phyloP scores from a whole-genome alignment of 2,329 filamentous ascomycete genomes.

The Fusarium anguioides region DNA sequence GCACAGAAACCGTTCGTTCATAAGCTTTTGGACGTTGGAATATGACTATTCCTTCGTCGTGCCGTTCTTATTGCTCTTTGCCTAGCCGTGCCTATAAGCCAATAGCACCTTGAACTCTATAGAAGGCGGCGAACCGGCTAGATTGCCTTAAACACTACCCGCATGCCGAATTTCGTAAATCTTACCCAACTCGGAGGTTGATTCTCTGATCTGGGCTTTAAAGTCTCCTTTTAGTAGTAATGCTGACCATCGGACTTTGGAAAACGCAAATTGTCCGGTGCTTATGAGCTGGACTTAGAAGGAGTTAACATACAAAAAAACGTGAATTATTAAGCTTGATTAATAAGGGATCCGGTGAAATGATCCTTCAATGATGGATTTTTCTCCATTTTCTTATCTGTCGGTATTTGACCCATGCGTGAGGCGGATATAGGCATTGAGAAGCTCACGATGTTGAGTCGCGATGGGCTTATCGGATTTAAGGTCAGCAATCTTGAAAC shows the following conservation, averaged over 20 bases:
- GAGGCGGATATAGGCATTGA: neutral
- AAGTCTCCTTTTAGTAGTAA: neutral
- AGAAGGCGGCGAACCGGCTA: too few species aligned
- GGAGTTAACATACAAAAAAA: neutral
- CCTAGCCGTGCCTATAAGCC: too few species aligned
- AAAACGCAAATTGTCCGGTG: constrained; percentile 24
- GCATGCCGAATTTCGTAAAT: too few species aligned
- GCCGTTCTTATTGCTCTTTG: too few species aligned
- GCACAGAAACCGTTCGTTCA: too few species aligned
- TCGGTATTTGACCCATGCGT: neutral
- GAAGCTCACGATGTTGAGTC: neutral
- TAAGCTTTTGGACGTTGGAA: too few species aligned
- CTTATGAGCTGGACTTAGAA: neutral
- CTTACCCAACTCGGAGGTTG: neutral
- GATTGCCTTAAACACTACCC: neutral
- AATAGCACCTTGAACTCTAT: too few species aligned
- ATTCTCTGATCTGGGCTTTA: constrained; percentile 15
- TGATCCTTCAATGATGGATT: neutral
- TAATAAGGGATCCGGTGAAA: neutral
- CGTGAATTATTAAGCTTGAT: neutral
- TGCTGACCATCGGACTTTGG: constrained; percentile 30
- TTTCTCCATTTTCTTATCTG: too few species aligned
- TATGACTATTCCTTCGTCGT: too few species aligned
- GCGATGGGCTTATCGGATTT: constrained; percentile 24
- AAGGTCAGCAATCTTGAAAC: neutral